Percentiles rank a stretch among this genome's conserved stretches.
These are phyloP conservation scores for Thalassiosira profunda DNA, from an alignment of 108 stramenopile species.

Conservation along the genomic window DNA sequence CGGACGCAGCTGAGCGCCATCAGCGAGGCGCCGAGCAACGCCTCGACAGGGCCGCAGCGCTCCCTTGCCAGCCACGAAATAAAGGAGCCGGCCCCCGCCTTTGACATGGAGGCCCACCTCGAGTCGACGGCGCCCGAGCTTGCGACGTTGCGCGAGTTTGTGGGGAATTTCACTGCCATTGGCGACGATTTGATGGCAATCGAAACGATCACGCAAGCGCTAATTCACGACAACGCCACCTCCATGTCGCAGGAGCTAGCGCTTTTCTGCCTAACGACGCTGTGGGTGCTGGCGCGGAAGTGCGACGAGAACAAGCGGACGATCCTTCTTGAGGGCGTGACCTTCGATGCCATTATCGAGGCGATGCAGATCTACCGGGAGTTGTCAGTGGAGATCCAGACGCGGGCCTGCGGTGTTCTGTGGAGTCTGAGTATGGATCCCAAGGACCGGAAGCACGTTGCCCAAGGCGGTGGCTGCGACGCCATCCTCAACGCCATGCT, in stretches of 20 bases:
- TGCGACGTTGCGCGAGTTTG: slow-evolving; percentile 13
- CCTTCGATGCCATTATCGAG: slow-evolving; percentile 46
- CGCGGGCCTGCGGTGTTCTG: slow-evolving; percentile 29
- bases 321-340: slow-evolving; percentile 22
- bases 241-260: slow-evolving; percentile 23
- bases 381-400: slow-evolving; percentile 23
- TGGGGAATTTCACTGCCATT: slow-evolving; percentile 3
- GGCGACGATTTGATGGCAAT: slow-evolving; percentile 26
- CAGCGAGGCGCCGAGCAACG: background rate
- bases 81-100: slow-evolving; percentile 11
- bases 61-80: slow-evolving; percentile 22
- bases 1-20: background rate
- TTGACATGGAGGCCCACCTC: slow-evolving; percentile 1
- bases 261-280: slow-evolving; percentile 28
- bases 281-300: slow-evolving; percentile 35
- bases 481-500: slow-evolving; percentile 33
- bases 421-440: slow-evolving; percentile 33
- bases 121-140: slow-evolving; percentile 10
- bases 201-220: slow-evolving; percentile 14
- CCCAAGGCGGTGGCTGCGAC: slow-evolving; percentile 30
- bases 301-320: slow-evolving; percentile 29
- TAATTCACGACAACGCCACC: slow-evolving; percentile 27
- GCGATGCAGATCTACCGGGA: slow-evolving; percentile 44
- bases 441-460: slow-evolving; percentile 28
- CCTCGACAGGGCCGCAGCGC: background rate